These are phyloP conservation scores for Thinopyrum elongatum DNA, from an alignment of 176 grass and related monocot genomes.

Conservation along the genomic window DNA sequence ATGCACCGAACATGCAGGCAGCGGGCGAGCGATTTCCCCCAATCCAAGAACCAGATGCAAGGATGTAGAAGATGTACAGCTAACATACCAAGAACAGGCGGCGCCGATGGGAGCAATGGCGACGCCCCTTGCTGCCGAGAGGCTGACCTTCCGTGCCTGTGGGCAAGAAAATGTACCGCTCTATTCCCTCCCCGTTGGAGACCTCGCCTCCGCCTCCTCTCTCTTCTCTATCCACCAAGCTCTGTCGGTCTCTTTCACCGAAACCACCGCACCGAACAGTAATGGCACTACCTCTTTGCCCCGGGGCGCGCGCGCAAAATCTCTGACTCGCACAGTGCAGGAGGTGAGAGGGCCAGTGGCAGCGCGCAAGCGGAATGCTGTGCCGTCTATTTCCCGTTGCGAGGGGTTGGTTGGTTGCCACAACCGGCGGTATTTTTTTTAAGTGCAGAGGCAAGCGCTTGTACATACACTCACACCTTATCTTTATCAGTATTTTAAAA, in stretches of 20 bases:
- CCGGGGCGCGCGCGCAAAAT: slow-evolving; percentile 34
- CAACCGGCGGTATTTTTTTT: no score
- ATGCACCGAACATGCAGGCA: not conserved
- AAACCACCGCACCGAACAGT: slow-evolving; percentile 23
- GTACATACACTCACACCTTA: no score
- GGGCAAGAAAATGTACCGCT: slow-evolving; percentile 2
- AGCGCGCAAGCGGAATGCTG: not conserved
- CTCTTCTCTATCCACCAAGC: not conserved
- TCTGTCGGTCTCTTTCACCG: not conserved
- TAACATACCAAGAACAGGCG: not conserved
- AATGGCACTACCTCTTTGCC: slow-evolving; percentile 22
- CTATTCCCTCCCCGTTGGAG: slow-evolving; percentile 22
- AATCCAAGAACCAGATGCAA: not conserved
- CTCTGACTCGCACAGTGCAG: not conserved
- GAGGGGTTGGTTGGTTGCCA: not conserved
- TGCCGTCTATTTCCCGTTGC: not conserved
- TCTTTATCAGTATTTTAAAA: no score
- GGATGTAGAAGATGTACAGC: no score
- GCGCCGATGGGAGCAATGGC: not conserved
- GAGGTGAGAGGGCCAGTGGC: slow-evolving; percentile 13
- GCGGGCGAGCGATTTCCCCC: not conserved
- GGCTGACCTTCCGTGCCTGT: not conserved
- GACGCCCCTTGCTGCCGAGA: not conserved
- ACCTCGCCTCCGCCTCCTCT: not conserved
- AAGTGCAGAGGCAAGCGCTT: no score